Base-by-base conservation (phyloP, 441 rosid genomes). In the Arabidopsis hybrid region DNA sequence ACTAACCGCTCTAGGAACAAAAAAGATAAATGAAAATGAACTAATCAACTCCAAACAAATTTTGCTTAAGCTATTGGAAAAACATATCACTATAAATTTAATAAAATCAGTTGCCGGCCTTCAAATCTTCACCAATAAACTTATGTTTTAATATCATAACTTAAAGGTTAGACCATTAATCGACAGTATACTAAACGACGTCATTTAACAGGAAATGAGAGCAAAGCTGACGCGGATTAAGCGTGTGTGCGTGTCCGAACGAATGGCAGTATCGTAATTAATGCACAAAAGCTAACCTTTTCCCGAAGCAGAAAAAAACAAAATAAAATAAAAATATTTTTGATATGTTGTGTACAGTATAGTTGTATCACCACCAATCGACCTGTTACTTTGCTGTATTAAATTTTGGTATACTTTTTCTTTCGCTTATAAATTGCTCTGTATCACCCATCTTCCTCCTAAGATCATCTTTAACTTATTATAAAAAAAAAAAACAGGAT, bases 331-430 rank as follows among this genome's bases (percentile, higher is more conserved):
- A 1, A 53, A 47, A 53, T 21, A 72, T 5, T 32, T 16, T 36
- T n/a, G 59, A 53, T 34, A 35, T 10, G 18, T 67, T 36, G 38
- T 39, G 61, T 50, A 6, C 5, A 59, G 32, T 58, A 42, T 57
- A 69, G 57, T 36, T 29, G 31, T 69, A 47, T 47, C 51, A 69
- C 51, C 67, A 75, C 58, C 68, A 77, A 52, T 60, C 68, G 43
- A 71, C 73, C 77, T 77, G 77, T 55, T 32, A 11, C n/a, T 52
- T 77, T 72, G 69, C 73, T 77, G 81, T 78, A 42, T 42, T 35
- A 34, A 64, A 8, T 6, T 13, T 45, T 46, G n/a, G 18, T 17
- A 8, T 26, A 38, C 66, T 36, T 74, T 45, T 51, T 51, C 10
- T 43, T 32, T 31, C 3, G 3, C 68, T 62, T 71, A 32, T 71